phyloP scores from a whole-genome alignment of 495 filamentous ascomycete species.

The Evernia prunastri region DNA sequence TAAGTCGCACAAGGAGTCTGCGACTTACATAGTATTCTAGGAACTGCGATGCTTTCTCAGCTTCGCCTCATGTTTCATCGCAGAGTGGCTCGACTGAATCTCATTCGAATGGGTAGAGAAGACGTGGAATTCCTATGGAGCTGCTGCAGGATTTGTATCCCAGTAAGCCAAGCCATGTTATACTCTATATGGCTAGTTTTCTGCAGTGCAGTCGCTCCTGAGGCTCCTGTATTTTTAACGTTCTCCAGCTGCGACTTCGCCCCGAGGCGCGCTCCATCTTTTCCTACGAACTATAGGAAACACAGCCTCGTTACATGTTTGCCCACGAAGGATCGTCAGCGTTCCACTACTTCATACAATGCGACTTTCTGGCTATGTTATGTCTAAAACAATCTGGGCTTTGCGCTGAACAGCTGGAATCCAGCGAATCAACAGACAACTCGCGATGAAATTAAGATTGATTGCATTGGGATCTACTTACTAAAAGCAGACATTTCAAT shows the following conservation, averaged over 20 bases:
- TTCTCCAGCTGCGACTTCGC: not conserved
- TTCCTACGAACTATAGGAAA: not conserved
- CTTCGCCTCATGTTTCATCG: not conserved
- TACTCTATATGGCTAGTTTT: too few relatives aligned
- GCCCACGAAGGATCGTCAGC: not conserved
- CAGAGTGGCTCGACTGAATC: not conserved
- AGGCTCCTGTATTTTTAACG: not conserved
- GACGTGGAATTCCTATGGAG: too few relatives aligned
- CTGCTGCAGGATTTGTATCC: too few relatives aligned
- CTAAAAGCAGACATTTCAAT: not conserved
- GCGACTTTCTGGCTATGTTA: not conserved
- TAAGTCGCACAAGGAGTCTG: too few relatives aligned
- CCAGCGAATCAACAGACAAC: too few relatives aligned
- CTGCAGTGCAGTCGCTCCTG: too few relatives aligned
- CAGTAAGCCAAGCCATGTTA: too few relatives aligned
- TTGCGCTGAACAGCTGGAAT: not conserved
- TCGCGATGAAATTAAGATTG: too few relatives aligned
- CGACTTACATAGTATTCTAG: not conserved
- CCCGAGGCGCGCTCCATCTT: not conserved
- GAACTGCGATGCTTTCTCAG: not conserved
- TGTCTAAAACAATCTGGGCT: not conserved
- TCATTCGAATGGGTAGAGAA: too few relatives aligned
- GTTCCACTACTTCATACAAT: not conserved
- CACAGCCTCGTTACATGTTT: not conserved
- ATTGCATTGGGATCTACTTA: not conserved